phyloP scores from a whole-genome alignment of 192 early-diverging fungal genomes.

The Radiomyces spectabilis region DNA sequence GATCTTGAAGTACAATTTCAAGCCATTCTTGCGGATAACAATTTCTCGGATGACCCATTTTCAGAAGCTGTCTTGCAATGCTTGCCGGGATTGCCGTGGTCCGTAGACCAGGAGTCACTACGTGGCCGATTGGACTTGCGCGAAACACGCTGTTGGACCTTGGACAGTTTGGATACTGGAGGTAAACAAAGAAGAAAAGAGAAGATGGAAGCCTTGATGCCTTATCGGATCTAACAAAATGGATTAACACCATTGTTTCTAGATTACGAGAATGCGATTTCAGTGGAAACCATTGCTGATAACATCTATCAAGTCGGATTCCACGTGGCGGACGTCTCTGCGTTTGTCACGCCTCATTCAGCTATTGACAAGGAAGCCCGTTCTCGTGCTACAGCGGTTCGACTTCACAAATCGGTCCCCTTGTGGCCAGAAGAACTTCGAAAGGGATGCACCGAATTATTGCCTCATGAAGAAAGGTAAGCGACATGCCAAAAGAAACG shows the following conservation, averaged over 20 bases:
- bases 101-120: constrained; percentile 59
- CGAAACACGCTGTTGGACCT: constrained; percentile 66
- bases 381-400: constrained; percentile 84
- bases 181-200: constrained; percentile 44
- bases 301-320: constrained; percentile 63
- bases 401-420: constrained; percentile 88
- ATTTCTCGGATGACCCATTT: constrained; percentile 62
- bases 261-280: constrained; percentile 76
- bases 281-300: constrained; percentile 44
- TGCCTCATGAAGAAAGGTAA: constrained; percentile 77
- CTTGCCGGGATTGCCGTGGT: constrained; percentile 70
- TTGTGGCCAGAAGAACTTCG: constrained; percentile 87
- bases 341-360: constrained; percentile 86
- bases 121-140: constrained; percentile 64
- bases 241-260: neutral
- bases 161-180: constrained; percentile 74
- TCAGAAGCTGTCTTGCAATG: constrained; percentile 59
- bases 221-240: neutral
- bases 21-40: constrained; percentile 72
- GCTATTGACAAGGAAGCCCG: constrained; percentile 89
- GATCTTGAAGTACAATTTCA: constrained; percentile 71
- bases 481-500: neutral
- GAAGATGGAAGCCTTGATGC: neutral
- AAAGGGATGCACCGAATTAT: constrained; percentile 87
- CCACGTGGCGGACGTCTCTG: constrained; percentile 90